Conservation (phyloP, 116 monocot species). For the Dioscorea cayenensis region DNA sequence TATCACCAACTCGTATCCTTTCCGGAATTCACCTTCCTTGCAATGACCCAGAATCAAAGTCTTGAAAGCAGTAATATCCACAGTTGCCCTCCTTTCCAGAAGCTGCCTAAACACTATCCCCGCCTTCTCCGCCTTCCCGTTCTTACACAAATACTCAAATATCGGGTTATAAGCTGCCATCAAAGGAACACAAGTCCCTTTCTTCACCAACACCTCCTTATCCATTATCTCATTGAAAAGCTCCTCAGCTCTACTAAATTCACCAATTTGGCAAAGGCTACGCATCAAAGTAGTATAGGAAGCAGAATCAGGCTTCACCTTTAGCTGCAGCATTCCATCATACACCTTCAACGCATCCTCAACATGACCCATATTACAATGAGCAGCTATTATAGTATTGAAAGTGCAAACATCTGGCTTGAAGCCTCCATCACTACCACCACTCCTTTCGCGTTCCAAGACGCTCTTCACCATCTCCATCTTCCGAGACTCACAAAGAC, state of each 20-base stretch:
- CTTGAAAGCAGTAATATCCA: slow-evolving; percentile 69
- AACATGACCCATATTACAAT: slow-evolving; percentile 37
- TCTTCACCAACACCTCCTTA: slow-evolving; percentile 44
- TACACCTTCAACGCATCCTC: slow-evolving; percentile 71
- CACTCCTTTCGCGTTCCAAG: slow-evolving; percentile 16
- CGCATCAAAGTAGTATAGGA: slow-evolving; percentile 67
- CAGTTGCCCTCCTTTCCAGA: slow-evolving; percentile 36
- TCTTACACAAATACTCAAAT: slow-evolving; percentile 50
- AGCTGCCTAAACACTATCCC: slow-evolving; percentile 47
- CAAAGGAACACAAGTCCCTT: slow-evolving; percentile 42
- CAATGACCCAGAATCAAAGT: slow-evolving; percentile 70
- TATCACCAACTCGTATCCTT: slow-evolving; percentile 49
- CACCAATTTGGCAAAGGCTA: slow-evolving; percentile 32
- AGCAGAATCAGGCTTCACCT: slow-evolving; percentile 69
- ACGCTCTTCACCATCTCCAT: slow-evolving; percentile 64
- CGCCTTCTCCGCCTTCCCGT: slow-evolving; percentile 68
- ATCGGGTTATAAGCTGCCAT: slow-evolving; percentile 80
- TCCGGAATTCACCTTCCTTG: slow-evolving; percentile 35
- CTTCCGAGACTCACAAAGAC: slow-evolving; percentile 56
- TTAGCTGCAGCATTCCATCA: slow-evolving; percentile 43
- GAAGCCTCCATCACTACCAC: slow-evolving; percentile 11
- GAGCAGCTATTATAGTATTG: slow-evolving; percentile 55
- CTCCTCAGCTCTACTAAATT: slow-evolving; percentile 52
- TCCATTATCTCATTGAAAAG: slow-evolving; percentile 68
- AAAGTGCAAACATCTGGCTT: slow-evolving; percentile 84